phyloP scores from a whole-genome alignment of 106 monocot genomes.

The Platanthera zijinensis region DNA sequence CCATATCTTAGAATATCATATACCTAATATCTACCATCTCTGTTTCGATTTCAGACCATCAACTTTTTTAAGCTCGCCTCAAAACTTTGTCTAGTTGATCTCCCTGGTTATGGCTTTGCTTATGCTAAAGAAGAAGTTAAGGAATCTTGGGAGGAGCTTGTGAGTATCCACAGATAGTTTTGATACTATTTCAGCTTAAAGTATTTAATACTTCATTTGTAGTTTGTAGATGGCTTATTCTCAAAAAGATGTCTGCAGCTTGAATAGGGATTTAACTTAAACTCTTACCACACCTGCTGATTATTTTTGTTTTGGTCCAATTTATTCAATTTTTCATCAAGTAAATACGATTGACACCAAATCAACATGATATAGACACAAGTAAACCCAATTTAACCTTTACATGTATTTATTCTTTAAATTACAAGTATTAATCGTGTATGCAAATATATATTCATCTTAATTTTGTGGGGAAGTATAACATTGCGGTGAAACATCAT shows the following conservation, averaged over 20 bases:
- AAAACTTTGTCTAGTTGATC: constrained; percentile 89
- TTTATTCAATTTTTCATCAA: too few species aligned
- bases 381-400: background rate
- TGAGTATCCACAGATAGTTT: constrained; percentile 38
- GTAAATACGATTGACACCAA: background rate
- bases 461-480: background rate
- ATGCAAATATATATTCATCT: background rate
- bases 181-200: background rate
- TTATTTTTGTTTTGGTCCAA: too few species aligned
- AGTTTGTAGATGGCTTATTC: background rate
- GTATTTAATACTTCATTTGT: background rate
- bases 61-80: constrained; percentile 91
- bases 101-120: constrained; percentile 99
- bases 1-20: background rate
- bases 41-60: constrained; percentile 51
- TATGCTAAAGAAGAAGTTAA: constrained; percentile 98
- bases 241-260: background rate
- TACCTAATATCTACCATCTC: constrained; percentile 15
- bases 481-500: background rate
- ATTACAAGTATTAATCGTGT: background rate
- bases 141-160: constrained; percentile 97
- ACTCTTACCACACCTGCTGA: too few species aligned
- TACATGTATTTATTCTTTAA: background rate
- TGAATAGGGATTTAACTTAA: background rate
- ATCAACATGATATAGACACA: background rate